These are phyloP conservation scores for Boletus insuetus DNA, from an alignment of 768 basidiomycete genomes.

Conservation along the genomic window DNA sequence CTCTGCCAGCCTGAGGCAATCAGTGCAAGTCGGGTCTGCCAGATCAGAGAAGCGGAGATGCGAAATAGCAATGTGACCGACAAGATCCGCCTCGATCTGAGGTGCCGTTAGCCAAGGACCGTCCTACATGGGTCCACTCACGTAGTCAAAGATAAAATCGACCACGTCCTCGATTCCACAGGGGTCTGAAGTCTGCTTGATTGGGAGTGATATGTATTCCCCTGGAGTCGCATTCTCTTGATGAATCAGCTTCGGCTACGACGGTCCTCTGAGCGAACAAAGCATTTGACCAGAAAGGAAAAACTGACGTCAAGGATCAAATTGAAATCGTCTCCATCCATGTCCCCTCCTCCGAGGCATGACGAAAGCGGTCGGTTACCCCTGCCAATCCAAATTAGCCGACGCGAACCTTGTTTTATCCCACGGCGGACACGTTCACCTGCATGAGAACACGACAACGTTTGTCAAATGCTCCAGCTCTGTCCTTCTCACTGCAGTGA, in stretches of 20 bases:
- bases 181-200: conserved; percentile 29
- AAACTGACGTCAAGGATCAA: conserved; percentile 41
- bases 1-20: conserved; percentile 43
- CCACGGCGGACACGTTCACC: conserved; percentile 21
- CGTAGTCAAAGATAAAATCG: conserved; percentile 48
- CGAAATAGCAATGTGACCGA: conserved; percentile 41
- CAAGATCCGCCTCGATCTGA: conserved; percentile 38
- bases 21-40: conserved; percentile 30
- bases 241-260: conserved; percentile 33
- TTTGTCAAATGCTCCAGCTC: conserved; percentile 41
- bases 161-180: conserved; percentile 44
- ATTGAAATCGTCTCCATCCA: conserved; percentile 54
- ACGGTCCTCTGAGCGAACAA: conserved; percentile 4
- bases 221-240: conserved; percentile 29
- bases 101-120: background rate
- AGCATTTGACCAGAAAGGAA: background rate
- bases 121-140: conserved; percentile 19
- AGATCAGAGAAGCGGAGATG: conserved; percentile 46
- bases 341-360: conserved; percentile 51
- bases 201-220: conserved; percentile 36
- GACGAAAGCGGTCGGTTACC: conserved; percentile 45
- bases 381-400: conserved; percentile 23
- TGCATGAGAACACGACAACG: conserved; percentile 51
- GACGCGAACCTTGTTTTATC: background rate
- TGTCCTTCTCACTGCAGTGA: conserved; percentile 40